phyloP scores from a whole-genome alignment of 176 grass and related monocot species.

The Elaeis guineensis region DNA sequence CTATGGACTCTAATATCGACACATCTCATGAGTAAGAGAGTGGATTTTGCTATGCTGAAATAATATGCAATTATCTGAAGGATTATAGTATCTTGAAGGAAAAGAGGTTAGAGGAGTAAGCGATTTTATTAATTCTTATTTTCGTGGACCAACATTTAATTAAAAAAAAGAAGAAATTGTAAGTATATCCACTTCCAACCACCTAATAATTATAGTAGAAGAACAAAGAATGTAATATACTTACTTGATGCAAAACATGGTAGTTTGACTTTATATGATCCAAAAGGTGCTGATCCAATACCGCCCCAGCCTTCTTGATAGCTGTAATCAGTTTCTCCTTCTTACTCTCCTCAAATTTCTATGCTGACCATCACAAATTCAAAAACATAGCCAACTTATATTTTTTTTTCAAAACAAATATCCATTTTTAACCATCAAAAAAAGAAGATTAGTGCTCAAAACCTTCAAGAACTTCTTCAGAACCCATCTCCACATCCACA shows the following conservation, averaged over 20 bases:
- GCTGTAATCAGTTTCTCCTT: slow-evolving; percentile 68
- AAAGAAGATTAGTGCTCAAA: not conserved
- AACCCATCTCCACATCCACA: slow-evolving; percentile 2
- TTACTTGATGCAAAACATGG: slow-evolving; percentile 83
- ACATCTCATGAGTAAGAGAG: too few relatives aligned
- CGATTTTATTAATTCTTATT: too few relatives aligned
- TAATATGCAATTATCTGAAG: too few relatives aligned
- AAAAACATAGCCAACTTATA: too few relatives aligned
- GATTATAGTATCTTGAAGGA: too few relatives aligned
- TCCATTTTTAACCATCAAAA: not conserved
- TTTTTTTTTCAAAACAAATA: not conserved
- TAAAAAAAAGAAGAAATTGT: too few relatives aligned
- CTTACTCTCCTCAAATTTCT: slow-evolving; percentile 33
- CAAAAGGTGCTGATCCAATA: slow-evolving; percentile 64
- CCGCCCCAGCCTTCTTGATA: slow-evolving; percentile 74
- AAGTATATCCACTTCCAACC: too few relatives aligned
- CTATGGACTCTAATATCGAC: too few relatives aligned
- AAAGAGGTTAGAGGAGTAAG: too few relatives aligned
- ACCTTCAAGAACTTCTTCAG: slow-evolving; percentile 18
- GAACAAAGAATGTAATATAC: slow-evolving; percentile 7
- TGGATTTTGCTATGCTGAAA: too few relatives aligned
- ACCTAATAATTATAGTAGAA: too few relatives aligned
- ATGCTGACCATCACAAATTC: slow-evolving; percentile 12
- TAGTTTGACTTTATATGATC: slow-evolving; percentile 63
- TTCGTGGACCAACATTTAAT: too few relatives aligned